phyloP scores from a whole-genome alignment of 1,139 yeast species.

The Suhomyces anneliseae region DNA sequence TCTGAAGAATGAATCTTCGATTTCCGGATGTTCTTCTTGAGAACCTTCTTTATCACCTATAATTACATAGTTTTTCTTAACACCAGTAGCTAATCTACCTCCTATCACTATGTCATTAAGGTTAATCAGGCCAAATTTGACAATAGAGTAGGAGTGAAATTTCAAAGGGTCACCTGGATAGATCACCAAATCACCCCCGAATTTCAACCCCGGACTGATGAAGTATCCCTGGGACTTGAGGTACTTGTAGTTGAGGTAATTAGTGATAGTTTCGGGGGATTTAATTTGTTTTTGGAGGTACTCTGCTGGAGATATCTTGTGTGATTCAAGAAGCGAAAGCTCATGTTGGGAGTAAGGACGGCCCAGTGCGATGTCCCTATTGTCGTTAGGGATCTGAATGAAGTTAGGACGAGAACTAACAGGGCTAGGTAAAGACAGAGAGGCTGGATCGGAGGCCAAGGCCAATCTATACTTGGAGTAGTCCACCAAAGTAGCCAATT shows the following conservation, averaged over 20 bases:
- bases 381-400: slow-evolving; percentile 8
- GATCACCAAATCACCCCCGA: slow-evolving; percentile 86
- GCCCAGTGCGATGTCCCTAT: neutral
- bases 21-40: slow-evolving; percentile 2
- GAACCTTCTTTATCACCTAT: slow-evolving; percentile 38
- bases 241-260: slow-evolving; percentile 21
- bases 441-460: slow-evolving; percentile 1
- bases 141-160: slow-evolving; percentile 84
- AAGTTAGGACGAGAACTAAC: slow-evolving; percentile 2
- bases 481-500: slow-evolving; percentile 39
- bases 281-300: neutral
- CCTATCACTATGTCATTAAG: slow-evolving; percentile 68
- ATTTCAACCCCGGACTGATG: slow-evolving; percentile 81
- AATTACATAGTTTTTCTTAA: slow-evolving; percentile 80
- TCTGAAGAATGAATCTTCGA: neutral
- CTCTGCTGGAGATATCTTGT: neutral
- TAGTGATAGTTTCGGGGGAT: slow-evolving; percentile 1
- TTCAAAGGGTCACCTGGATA: slow-evolving; percentile 95
- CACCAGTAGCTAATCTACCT: slow-evolving; percentile 90
- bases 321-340: slow-evolving; percentile 2
- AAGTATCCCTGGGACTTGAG: slow-evolving; percentile 52
- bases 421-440: neutral
- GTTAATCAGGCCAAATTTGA: slow-evolving; percentile 52
- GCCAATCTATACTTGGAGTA: slow-evolving; percentile 21
- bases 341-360: neutral